Base-by-base conservation (phyloP, 441 rosid species). In the Lepidium campestre region DNA sequence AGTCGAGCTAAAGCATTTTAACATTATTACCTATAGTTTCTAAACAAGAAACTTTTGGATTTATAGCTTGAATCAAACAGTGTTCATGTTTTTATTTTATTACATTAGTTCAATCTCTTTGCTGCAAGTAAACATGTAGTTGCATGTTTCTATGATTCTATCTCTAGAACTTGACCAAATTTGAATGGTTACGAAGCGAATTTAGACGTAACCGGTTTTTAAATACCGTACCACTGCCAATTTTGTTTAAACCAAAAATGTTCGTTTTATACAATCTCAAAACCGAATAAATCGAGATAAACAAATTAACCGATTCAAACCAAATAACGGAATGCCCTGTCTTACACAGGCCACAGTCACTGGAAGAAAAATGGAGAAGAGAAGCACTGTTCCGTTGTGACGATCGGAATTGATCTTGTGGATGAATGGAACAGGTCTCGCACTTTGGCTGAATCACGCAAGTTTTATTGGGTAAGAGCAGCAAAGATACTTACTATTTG, bases 1-100 rank as follows among this genome's bases (percentile, higher is more conserved):
- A 65, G 49, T 49, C 58, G 27, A 49, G 48, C 76, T 32, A 57
- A 57, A 57, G 19, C 47, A 12, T 32, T 65, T 35, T 72, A 53
- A 58, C 67, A 35, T 5, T 32, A 6, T 27, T 17, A 47, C 54
- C 36, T 31, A 15, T n/a, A 35, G 17, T 22, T 45, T 60, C 23
- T 34, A 45, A 45, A 70, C 13, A 15, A 47, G 6, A 32, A 57
- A 18, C 12, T 48, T 63, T 22, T 1, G 45, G 35, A 12, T 22
- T 23, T 4, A 37, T 9, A 18, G 22, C 39, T 15, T 44, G 31
- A 31, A 45, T 19, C 23, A 62, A 11, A 37, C 29, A 5, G 15
- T 56, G 18, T 19, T 58, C 36, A 39, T 19, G 4, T 29, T 1
- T 47, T 40, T 49, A 39, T 69, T 50, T 60, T 10, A 50, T 57